A percentile compares a stretch with the other conserved stretches of the same genome.
These are phyloP conservation scores for Solanum bukasovii DNA, from an alignment of 257 asterid genomes.

Conservation along the genomic window DNA sequence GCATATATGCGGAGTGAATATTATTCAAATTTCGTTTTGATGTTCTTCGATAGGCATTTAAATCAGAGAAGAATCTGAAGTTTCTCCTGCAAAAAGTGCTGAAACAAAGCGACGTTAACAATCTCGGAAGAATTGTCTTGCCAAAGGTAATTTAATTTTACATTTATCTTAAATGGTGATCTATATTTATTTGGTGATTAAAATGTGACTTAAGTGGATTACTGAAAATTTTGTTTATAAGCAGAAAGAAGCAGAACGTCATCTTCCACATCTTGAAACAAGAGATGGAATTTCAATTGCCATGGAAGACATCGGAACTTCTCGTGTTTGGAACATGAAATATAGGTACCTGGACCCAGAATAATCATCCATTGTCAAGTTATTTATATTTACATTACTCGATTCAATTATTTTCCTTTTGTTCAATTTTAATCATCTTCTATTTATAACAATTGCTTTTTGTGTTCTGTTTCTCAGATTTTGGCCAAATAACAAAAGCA, in stretches of 20 bases:
- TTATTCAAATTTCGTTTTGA: background rate
- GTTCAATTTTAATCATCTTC: background rate
- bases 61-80: slow-evolving; percentile 69
- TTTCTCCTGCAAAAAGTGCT: slow-evolving; percentile 91
- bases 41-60: slow-evolving; percentile 22
- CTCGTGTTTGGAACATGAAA: slow-evolving; percentile 81
- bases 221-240: background rate
- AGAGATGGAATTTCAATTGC: slow-evolving; percentile 88
- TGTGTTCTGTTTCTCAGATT: slow-evolving; percentile 3
- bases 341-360: slow-evolving; percentile 33
- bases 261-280: slow-evolving; percentile 78
- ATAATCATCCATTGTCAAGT: background rate
- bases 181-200: background rate
- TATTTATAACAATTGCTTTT: background rate
- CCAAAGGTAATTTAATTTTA: slow-evolving; percentile 49
- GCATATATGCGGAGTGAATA: background rate
- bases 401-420: background rate
- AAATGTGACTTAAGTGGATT: background rate
- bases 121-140: slow-evolving; percentile 87
- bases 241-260: slow-evolving; percentile 46
- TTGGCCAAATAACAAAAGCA: slow-evolving; percentile 62
- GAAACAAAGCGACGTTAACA: slow-evolving; percentile 97
- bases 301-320: slow-evolving; percentile 85
- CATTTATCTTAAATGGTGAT: background rate
- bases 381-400: background rate